Evolutionary conservation across 2,329 filamentous ascomycete genomes (phyloP).

Genomic region (Cladosporium sp.): DNA sequence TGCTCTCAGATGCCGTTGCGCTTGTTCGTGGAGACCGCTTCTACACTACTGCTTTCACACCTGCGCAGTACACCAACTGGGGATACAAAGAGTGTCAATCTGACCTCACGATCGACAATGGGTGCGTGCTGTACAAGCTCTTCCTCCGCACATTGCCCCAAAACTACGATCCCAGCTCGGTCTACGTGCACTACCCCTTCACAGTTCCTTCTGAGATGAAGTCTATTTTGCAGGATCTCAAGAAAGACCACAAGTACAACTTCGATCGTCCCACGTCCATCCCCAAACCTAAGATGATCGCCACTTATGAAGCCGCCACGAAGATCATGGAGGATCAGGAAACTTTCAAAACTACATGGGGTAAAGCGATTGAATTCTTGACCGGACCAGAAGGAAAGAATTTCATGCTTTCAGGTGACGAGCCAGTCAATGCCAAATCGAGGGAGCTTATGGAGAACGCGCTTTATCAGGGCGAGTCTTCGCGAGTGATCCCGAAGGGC

Average conservation of each 20-base stretch:
- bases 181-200: constrained; percentile 53
- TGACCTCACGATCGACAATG: constrained; percentile 48
- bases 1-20: constrained; percentile 61
- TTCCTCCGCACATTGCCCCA: constrained; percentile 53
- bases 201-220: constrained; percentile 50
- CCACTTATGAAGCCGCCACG: constrained; percentile 47
- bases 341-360: constrained; percentile 50
- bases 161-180: constrained; percentile 49
- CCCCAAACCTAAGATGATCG: constrained; percentile 43
- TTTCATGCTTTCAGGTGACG: constrained; percentile 52
- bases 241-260: constrained; percentile 45
- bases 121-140: constrained; percentile 55
- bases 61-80: constrained; percentile 41
- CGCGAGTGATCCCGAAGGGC: constrained; percentile 28
- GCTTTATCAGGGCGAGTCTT: constrained; percentile 41
- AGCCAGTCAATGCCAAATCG: constrained; percentile 42
- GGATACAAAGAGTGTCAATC: constrained; percentile 51
- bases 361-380: constrained; percentile 47
- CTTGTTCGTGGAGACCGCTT: constrained; percentile 62
- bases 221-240: constrained; percentile 44
- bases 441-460: constrained; percentile 45
- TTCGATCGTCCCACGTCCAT: constrained; percentile 33
- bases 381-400: constrained; percentile 46
- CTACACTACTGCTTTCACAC: constrained; percentile 50
- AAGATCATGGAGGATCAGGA: constrained; percentile 46